Evolutionary conservation across 2,329 filamentous ascomycete genomes (phyloP).

Genomic region (Thelonectria rubi): DNA sequence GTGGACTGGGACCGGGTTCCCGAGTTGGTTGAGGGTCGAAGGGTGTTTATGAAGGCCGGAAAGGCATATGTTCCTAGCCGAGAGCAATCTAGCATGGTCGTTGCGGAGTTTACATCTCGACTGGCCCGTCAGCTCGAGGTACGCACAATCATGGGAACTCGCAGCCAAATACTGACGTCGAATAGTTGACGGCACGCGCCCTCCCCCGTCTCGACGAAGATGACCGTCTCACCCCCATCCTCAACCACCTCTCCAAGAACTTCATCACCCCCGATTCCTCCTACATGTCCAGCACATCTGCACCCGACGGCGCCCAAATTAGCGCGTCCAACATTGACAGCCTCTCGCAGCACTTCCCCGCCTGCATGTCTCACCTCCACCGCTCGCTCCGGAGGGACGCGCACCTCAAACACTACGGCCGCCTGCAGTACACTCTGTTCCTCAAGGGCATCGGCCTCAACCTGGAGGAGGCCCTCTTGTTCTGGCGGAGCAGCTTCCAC

Average conservation of each 20-base stretch:
- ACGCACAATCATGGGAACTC: constrained; percentile 52
- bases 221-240: constrained; percentile 78
- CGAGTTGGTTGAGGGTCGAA: constrained; percentile 83
- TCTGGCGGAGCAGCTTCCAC: constrained; percentile 89
- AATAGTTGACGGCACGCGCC: constrained; percentile 84
- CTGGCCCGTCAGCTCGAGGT: constrained; percentile 87
- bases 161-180: constrained; percentile 6
- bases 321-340: constrained; percentile 81
- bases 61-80: constrained; percentile 90
- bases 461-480: constrained; percentile 89
- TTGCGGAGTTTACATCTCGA: constrained; percentile 82
- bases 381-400: constrained; percentile 84
- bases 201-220: constrained; percentile 95
- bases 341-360: constrained; percentile 83
- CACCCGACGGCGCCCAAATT: constrained; percentile 76
- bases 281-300: constrained; percentile 71
- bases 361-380: constrained; percentile 95
- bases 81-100: constrained; percentile 88
- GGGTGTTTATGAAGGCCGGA: constrained; percentile 79
- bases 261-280: constrained; percentile 91
- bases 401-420: constrained; percentile 92
- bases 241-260: constrained; percentile 87
- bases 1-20: constrained; percentile 95
- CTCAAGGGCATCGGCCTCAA: constrained; percentile 93
- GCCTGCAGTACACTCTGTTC: constrained; percentile 95